A percentile compares a stretch with the other conserved stretches of the same genome.
Conservation (phyloP, 1,139 yeast species). For the Sugiyamaella neomexicana region DNA sequence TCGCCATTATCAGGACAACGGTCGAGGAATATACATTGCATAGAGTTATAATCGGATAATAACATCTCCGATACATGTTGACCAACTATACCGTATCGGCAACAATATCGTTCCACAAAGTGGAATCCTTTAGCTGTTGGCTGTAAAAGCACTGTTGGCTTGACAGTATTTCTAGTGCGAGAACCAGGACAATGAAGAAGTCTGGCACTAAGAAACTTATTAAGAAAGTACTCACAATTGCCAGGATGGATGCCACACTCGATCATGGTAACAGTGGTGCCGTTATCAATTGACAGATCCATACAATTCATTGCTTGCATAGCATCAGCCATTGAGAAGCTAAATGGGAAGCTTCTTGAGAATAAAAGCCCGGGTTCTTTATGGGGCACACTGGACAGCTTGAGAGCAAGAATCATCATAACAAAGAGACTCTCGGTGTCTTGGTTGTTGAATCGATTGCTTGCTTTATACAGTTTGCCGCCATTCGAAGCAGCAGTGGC, state of each 20-base stretch:
- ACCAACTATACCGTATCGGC: slow-evolving; percentile 51
- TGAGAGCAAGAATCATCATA: slow-evolving; percentile 53
- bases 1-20: slow-evolving; percentile 61
- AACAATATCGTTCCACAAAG: slow-evolving; percentile 60
- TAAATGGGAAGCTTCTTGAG: slow-evolving; percentile 46
- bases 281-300: slow-evolving; percentile 47
- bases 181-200: slow-evolving; percentile 71
- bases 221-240: slow-evolving; percentile 53
- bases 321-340: slow-evolving; percentile 58
- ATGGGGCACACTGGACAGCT: slow-evolving; percentile 42
- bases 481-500: not conserved
- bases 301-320: slow-evolving; percentile 52
- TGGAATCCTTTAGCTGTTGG: slow-evolving; percentile 94
- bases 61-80: slow-evolving; percentile 48
- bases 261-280: slow-evolving; percentile 53
- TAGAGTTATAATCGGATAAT: slow-evolving; percentile 60
- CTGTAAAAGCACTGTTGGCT: slow-evolving; percentile 48
- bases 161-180: slow-evolving; percentile 40
- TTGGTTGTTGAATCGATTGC: slow-evolving; percentile 12
- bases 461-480: not conserved
- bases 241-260: slow-evolving; percentile 58
- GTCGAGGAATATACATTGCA: slow-evolving; percentile 70
- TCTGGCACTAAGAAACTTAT: slow-evolving; percentile 62
- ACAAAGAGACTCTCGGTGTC: slow-evolving; percentile 36
- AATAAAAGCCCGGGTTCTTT: slow-evolving; percentile 25